Conservation (phyloP, 805 yeast species). For the Yamadazyma ubonensis region DNA sequence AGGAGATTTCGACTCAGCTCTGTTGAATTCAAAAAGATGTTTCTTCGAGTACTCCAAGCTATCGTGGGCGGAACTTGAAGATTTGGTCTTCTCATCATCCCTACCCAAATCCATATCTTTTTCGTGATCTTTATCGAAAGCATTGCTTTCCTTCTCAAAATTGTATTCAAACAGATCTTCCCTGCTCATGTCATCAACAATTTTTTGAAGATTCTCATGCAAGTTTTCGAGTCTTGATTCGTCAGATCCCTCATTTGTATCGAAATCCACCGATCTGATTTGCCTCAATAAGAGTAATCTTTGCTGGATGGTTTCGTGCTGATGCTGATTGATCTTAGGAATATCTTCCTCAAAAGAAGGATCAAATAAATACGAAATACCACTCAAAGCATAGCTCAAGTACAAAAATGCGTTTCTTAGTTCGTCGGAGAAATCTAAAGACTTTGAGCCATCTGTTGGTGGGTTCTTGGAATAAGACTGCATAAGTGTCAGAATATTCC, state of each 20-base stretch:
- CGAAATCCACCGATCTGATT: constrained; percentile 26
- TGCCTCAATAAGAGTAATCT: constrained; percentile 34
- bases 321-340: constrained; percentile 34
- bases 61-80: constrained; percentile 4
- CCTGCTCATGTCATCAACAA: constrained; percentile 30
- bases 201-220: constrained; percentile 33
- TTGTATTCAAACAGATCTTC: constrained; percentile 20
- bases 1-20: constrained; percentile 18
- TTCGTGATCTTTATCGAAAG: constrained; percentile 18
- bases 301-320: constrained; percentile 32
- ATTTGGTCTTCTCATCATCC: not conserved
- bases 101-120: constrained; percentile 3
- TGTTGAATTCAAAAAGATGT: constrained; percentile 12
- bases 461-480: constrained; percentile 21
- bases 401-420: constrained; percentile 55
- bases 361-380: constrained; percentile 70
- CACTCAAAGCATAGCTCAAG: constrained; percentile 62
- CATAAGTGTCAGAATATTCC: constrained; percentile 39
- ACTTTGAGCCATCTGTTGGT: constrained; percentile 17
- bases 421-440: constrained; percentile 46
- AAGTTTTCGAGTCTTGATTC: constrained; percentile 27
- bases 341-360: constrained; percentile 58
- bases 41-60: constrained; percentile 5
- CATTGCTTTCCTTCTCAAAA: constrained; percentile 16
- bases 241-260: constrained; percentile 18